These are phyloP conservation scores for Fragilaria radians DNA, from an alignment of 108 stramenopile species.

Conservation along the genomic window DNA sequence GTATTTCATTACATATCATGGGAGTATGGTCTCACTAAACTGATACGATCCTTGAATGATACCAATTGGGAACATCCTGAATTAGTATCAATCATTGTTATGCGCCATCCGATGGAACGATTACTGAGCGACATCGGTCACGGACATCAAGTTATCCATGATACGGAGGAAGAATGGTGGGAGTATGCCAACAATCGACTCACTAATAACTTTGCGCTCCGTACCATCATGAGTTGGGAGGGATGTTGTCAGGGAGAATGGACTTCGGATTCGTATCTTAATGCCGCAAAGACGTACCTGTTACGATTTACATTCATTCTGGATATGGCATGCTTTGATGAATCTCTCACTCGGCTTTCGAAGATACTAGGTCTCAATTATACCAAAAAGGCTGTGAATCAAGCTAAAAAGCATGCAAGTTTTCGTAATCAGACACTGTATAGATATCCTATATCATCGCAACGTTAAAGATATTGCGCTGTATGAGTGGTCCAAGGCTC, in stretches of 20 bases:
- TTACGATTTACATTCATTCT: conserved; percentile 33
- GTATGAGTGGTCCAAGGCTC: conserved; percentile 35
- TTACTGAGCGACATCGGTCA: conserved; percentile 21
- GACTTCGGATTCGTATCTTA: not conserved
- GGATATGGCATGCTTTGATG: conserved; percentile 29
- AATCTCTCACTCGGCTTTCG: conserved; percentile 27
- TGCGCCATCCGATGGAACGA: conserved; percentile 36
- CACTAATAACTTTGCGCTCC: not conserved
- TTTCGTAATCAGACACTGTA: conserved; percentile 29
- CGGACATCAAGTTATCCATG: conserved; percentile 3
- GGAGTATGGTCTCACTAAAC: conserved; percentile 6
- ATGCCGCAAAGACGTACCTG: conserved; percentile 27
- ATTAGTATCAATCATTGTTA: conserved; percentile 32
- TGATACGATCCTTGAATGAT: not conserved
- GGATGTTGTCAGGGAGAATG: not conserved
- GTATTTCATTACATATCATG: conserved; percentile 19
- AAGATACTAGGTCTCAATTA: conserved; percentile 15
- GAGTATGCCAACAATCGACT: conserved; percentile 19
- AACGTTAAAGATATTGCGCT: conserved; percentile 34
- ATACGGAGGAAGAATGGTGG: conserved; percentile 22
- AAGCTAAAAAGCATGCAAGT: conserved; percentile 12
- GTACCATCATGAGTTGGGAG: not conserved
- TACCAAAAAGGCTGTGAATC: conserved; percentile 3
- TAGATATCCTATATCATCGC: conserved; percentile 17
- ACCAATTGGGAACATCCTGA: conserved; percentile 35